Evolutionary conservation across 805 yeast species (phyloP).

Genomic region (Metschnikowia dekortorum): DNA sequence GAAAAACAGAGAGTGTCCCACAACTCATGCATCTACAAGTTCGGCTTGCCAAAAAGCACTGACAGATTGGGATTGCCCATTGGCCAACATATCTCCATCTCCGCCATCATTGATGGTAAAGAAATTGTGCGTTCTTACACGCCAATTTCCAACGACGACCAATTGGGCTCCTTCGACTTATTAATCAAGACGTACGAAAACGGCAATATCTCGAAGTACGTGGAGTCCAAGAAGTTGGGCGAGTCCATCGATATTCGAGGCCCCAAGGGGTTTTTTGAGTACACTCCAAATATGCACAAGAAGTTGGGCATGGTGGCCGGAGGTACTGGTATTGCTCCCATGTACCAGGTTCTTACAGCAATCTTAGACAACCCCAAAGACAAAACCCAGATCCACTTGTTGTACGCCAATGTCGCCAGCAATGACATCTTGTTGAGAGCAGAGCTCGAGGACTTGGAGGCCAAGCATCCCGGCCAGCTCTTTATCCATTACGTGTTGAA

Average conservation of each 20-base stretch:
- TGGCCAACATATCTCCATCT: constrained; percentile 88
- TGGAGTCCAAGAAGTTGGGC: constrained; percentile 71
- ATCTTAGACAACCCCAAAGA: constrained; percentile 74
- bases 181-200: constrained; percentile 80
- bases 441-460: constrained; percentile 68
- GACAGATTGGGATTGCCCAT: constrained; percentile 84
- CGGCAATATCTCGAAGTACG: constrained; percentile 77
- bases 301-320: constrained; percentile 90
- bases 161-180: constrained; percentile 77
- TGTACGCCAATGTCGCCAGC: constrained; percentile 78
- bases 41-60: constrained; percentile 70
- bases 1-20: constrained; percentile 72
- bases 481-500: constrained; percentile 71
- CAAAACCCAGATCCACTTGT: constrained; percentile 64
- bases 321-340: constrained; percentile 95
- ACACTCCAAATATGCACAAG: constrained; percentile 71
- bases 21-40: constrained; percentile 79
- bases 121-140: constrained; percentile 85
- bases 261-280: constrained; percentile 85
- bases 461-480: constrained; percentile 54
- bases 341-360: constrained; percentile 87
- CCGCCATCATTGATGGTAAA: constrained; percentile 71
- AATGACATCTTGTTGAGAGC: constrained; percentile 76
- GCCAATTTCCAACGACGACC: constrained; percentile 78
- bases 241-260: constrained; percentile 77